Percentiles rank a stretch among this genome's conserved stretches.
Evolutionary conservation across 805 yeast species (phyloP).

Genomic region (Candida vartiovaarae): DNA sequence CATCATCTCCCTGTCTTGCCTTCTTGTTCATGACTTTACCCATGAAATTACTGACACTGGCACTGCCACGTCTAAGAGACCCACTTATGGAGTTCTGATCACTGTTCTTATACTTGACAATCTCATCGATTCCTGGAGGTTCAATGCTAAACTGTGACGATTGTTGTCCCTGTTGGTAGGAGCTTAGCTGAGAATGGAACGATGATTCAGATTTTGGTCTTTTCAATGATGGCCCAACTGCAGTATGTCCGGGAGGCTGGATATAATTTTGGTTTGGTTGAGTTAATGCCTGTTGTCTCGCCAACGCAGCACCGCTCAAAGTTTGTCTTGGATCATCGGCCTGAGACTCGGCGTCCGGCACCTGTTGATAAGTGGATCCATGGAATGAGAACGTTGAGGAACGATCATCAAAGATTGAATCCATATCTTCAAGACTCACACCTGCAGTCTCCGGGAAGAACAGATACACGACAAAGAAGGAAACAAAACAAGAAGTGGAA

Average conservation of each 20-base stretch:
- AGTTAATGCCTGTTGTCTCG: constrained; percentile 30
- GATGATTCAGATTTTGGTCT: constrained; percentile 20
- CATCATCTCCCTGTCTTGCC: constrained; percentile 20
- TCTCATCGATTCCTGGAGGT: constrained; percentile 33
- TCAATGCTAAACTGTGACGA: constrained; percentile 21
- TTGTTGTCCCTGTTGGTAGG: constrained; percentile 7
- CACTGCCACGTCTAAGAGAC: constrained; percentile 36
- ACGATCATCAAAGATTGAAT: constrained; percentile 75
- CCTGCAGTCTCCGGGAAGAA: constrained; percentile 91
- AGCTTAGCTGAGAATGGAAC: constrained; percentile 17
- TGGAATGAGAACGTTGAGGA: constrained; percentile 28
- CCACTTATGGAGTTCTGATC: constrained; percentile 24
- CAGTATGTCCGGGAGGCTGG: constrained; percentile 1
- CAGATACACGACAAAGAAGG: constrained; percentile 64
- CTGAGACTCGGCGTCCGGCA: constrained; percentile 12
- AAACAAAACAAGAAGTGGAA: constrained; percentile 66
- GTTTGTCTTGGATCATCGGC: constrained; percentile 2
- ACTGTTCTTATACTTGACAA: constrained; percentile 26
- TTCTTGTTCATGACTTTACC: constrained; percentile 25
- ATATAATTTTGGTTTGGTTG: constrained; percentile 17
- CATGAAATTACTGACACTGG: constrained; percentile 32
- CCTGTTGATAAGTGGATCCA: constrained; percentile 18
- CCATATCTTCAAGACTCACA: constrained; percentile 85
- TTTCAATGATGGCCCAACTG: constrained; percentile 6
- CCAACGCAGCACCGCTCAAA: constrained; percentile 36